Percentiles rank a stretch among this genome's conserved stretches.
phyloP scores from a whole-genome alignment of 2,329 filamentous ascomycete species.

The Neoascochyta sp. region DNA sequence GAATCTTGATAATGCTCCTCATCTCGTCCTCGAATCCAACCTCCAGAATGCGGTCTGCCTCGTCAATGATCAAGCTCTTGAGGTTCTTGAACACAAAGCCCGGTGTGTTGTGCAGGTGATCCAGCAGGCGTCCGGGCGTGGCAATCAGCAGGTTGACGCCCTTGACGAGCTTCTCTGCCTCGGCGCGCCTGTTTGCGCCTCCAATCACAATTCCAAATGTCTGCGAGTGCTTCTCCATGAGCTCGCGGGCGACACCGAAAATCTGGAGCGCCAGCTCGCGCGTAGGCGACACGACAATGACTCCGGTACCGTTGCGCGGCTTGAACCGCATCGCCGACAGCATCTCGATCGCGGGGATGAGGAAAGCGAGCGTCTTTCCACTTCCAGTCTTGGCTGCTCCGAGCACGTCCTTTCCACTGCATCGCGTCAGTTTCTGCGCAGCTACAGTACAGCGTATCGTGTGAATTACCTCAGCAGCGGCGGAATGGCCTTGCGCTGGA shows the following conservation, averaged over 20 bases:
- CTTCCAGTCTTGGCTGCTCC: constrained; percentile 95
- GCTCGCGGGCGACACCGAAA: constrained; percentile 87
- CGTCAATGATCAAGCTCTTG: constrained; percentile 88
- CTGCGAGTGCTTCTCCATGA: constrained; percentile 90
- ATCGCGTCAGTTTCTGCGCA: constrained; percentile 3
- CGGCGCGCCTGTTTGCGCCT: constrained; percentile 83
- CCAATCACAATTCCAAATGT: constrained; percentile 96
- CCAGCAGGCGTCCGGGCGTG: constrained; percentile 85
- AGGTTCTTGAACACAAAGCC: constrained; percentile 90
- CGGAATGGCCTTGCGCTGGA: constrained; percentile 82
- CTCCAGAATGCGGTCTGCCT: constrained; percentile 93
- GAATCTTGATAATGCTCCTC: constrained; percentile 90
- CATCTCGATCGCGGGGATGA: constrained; percentile 94
- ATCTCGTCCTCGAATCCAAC: constrained; percentile 99
- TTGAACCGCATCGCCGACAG: constrained; percentile 87
- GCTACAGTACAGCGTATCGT: too few relatives aligned
- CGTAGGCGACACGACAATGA: constrained; percentile 88
- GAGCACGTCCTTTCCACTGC: constrained; percentile 75
- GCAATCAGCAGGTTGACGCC: constrained; percentile 93
- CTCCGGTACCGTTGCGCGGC: constrained; percentile 79
- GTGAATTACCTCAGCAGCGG: constrained; percentile 67
- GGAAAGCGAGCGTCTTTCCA: constrained; percentile 91
- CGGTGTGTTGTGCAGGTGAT: constrained; percentile 89
- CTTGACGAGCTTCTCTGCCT: constrained; percentile 90
- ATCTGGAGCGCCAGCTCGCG: constrained; percentile 93